Percentiles rank a stretch among this genome's conserved stretches.
Evolutionary conservation across 108 stramenopile species (phyloP).

Genomic region (Pseudonitzschia multiseries): DNA sequence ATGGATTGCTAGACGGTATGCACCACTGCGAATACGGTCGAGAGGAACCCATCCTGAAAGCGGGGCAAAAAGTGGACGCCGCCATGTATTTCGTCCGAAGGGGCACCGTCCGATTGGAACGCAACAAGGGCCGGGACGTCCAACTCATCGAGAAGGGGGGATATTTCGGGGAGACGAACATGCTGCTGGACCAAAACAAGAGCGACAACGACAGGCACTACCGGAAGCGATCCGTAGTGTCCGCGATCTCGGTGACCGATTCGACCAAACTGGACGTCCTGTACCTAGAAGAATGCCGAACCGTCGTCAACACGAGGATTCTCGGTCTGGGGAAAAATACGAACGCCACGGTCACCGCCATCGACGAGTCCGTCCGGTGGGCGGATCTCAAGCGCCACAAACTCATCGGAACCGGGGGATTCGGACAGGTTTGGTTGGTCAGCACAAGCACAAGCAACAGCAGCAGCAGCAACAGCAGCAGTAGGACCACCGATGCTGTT

Average conservation of each 20-base stretch:
- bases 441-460: not conserved
- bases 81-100: conserved; percentile 60
- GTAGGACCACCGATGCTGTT: too few relatives aligned
- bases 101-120: conserved; percentile 41
- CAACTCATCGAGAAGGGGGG: conserved; percentile 40
- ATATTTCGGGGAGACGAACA: conserved; percentile 67
- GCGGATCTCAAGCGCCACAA: conserved; percentile 49
- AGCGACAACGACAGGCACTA: conserved; percentile 20
- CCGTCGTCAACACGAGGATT: conserved; percentile 44
- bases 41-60: conserved; percentile 64
- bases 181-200: conserved; percentile 50
- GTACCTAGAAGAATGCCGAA: conserved; percentile 64
- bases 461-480: not conserved
- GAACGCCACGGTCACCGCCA: conserved; percentile 7
- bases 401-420: conserved; percentile 90
- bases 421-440: conserved; percentile 93
- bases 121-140: conserved; percentile 12
- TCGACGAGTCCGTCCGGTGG: conserved; percentile 26
- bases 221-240: conserved; percentile 21
- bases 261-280: conserved; percentile 66
- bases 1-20: conserved; percentile 43
- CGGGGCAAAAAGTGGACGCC: conserved; percentile 60
- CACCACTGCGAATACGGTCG: conserved; percentile 43
- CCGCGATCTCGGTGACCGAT: conserved; percentile 30
- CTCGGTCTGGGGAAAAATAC: conserved; percentile 45